Base-by-base conservation (phyloP, 2,329 filamentous ascomycete genomes). In the Aspergillus sclerotialis region DNA sequence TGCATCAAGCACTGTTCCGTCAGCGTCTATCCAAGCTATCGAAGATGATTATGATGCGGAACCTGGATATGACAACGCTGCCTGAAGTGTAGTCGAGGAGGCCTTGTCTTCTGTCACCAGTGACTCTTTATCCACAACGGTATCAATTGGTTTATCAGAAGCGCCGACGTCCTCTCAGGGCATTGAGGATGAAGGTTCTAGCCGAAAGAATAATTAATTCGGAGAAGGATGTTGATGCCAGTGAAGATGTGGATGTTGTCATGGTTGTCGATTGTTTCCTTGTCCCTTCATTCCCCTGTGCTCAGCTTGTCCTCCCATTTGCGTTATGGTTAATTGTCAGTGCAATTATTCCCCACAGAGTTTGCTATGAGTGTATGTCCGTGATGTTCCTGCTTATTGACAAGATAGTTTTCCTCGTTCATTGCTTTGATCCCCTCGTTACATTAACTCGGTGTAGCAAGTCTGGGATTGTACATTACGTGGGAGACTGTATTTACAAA, bases 1-100 rank as follows among this genome's bases (percentile, higher is more conserved):
- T 10, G 71, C 70, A 2, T 67, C 69, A 4, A 70, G 68, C 33
- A 70, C 68, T 4, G 75, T 75, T 48, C 65, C 64, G 11, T 69
- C 69, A 2, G 68, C 65, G 4, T 64, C 65, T 28, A 66, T 65
- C 19, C 63, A 67, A 14, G 64, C 70, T 28, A 76, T 70, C 33
- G 67, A 69, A 44, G 72, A 71, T 21, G 57, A 80, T 19, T 76
- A 78, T 41, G 73, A 75, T 30, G 68, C 68, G 6, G 65, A 70
- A 35, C 61, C 66, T 4, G 63, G 67, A 8, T 75, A 73, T 40
- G 61, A 64, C 3, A 72, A 76, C 46, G 65, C 69, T 11, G 76
- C 75, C 4, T 69, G 70, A 39, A 60, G 64, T 27, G 69, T 65
- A 28, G 67, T 81, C 37, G 62, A 68, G 2, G 66, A 68, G n/a